phyloP scores from a whole-genome alignment of 1,139 yeast genomes.

The Yarrowia galli region DNA sequence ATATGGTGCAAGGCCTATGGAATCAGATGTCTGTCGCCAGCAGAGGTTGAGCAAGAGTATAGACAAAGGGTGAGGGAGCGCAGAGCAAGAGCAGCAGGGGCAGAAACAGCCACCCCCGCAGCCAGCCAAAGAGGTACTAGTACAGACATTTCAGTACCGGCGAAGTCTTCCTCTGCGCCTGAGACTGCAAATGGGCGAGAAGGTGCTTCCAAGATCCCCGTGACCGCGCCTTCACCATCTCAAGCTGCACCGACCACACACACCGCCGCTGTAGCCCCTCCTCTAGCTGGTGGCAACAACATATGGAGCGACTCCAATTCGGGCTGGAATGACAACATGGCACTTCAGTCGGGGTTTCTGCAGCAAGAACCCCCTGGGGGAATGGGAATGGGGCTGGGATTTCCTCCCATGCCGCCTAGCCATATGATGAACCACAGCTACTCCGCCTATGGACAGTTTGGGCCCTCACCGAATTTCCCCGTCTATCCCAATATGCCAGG shows the following conservation, averaged over 20 bases:
- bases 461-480: constrained; percentile 3
- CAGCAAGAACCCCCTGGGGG: neutral
- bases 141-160: neutral
- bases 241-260: neutral
- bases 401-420: constrained; percentile 19
- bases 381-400: neutral
- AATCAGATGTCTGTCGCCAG: neutral
- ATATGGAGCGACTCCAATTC: constrained; percentile 32
- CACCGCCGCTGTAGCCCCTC: constrained; percentile 12
- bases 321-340: constrained; percentile 25
- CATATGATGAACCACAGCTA: constrained; percentile 26
- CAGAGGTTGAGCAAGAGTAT: constrained; percentile 31
- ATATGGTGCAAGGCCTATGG: constrained; percentile 33
- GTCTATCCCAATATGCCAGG: constrained; percentile 28
- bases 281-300: constrained; percentile 7
- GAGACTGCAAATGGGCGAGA: neutral
- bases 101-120: neutral
- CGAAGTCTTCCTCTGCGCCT: neutral
- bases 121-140: constrained; percentile 3
- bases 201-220: neutral
- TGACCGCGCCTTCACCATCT: neutral
- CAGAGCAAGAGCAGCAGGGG: neutral
- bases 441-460: constrained; percentile 5
- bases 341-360: constrained; percentile 17
- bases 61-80: constrained; percentile 15